Base-by-base conservation (phyloP, 2,329 filamentous ascomycete species). In the Zymoseptoria pseudotritici region DNA sequence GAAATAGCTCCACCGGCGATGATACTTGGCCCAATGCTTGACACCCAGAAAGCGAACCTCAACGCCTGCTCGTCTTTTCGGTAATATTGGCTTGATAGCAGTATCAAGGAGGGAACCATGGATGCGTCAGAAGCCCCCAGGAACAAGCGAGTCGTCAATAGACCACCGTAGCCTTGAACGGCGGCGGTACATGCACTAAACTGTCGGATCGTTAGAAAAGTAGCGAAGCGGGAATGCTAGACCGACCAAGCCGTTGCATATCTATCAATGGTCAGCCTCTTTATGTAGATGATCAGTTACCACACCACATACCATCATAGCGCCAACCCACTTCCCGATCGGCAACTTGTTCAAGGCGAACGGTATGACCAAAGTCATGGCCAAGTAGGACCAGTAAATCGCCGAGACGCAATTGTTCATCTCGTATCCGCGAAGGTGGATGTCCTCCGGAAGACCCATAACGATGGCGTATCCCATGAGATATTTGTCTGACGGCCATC, bases 11-110 rank as follows among this genome's bases (percentile, higher is more conserved):
- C 82, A 0, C 83, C 84, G 6, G 83, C 55, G 46, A 86, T 82
- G 4, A 78, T 83, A 0, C 81, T 81, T 0, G 80, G 58, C 0
- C 84, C 83, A 54, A 84, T 87, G 0, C 82, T 85, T 3, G 81
- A 78, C 63, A 88, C 88, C 86, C 86, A 89, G 11, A 80, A 80
- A 0, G 84, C 83, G 3, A 87, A 80, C 0, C 86, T 78, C 19
- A 86, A 71, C 0, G 85, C 83, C 70, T 88, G 86, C 66, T 89
- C 85, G n/a, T 66, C 64, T 20, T 65, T 60, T 11, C 64, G 58
- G 57, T 70, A 70, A 61, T 65, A 68, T 74, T 80, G 80, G 2
- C 76, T 75, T 0, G 81, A 82, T 57, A 83, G 77, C n/a, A 83
- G 74, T 52, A 82, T 80, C 58, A 84, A 76, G 17, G 78, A 78